Base-by-base conservation (phyloP, 495 filamentous ascomycete genomes). In the Pseudoneurospora amorphoporcata region DNA sequence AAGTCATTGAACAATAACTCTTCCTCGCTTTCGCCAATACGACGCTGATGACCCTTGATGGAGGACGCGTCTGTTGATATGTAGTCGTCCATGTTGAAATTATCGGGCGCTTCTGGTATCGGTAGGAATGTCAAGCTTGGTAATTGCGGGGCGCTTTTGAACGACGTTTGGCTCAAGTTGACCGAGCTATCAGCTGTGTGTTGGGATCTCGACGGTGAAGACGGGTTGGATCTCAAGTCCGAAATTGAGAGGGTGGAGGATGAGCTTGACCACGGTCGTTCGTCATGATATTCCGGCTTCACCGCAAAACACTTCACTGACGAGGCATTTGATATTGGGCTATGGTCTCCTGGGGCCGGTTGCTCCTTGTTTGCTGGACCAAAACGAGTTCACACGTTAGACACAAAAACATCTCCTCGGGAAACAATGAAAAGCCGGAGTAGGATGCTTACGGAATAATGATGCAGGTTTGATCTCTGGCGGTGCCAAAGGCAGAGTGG, bases 101-200 rank as follows among this genome's bases (percentile, higher is more conserved):
- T 42, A 68, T 69, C 70, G 0, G 70, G 53, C 17, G 53, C 29
- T 61, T 61, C 53, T 32, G 53, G 12, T 61, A 61, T 35, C 29
- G 53, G 53, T 6, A 61, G 53, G 3, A 61, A 61, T 35, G 29
- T 61, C 53, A 61, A 17, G 53, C 53, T 61, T 19, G 53, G 53
- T 61, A 35, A 8, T 61, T 32, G 53, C 14, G 53, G 29, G 6
- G 53, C 53, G 14, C 23, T 61, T 16, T 61, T 61, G 53, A 61
- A 61, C 29, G 76, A 69, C 9, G 71, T 72, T 70, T 76, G 73
- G 72, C 76, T 75, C 42, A 84, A 71, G 70, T 85, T 79, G 69
- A 86, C 73, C 0, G 83, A 84, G 4, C 83, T 85, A 39, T 81
- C 81, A 4, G 82, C 81, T 0, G 84, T 84, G 58, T 83, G 83